Conservation (phyloP, 352 stramenopile species). For the Phytophthora fragariaefolia region DNA sequence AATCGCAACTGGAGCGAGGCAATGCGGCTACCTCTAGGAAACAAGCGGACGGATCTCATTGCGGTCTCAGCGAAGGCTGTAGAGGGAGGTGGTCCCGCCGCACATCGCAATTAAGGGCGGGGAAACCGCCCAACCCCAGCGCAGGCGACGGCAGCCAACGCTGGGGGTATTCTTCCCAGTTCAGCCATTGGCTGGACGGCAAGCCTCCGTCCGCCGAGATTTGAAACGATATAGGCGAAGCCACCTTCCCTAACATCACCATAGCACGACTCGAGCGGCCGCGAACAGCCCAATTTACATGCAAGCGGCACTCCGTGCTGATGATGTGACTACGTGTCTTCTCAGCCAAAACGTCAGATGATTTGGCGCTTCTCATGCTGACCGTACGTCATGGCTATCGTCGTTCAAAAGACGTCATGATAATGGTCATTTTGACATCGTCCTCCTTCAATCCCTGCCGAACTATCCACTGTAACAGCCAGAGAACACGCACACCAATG, state of each 20-base stretch:
- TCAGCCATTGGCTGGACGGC: background rate
- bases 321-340: background rate
- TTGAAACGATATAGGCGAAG: too few species aligned
- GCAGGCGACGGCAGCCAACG: background rate
- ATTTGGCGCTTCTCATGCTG: background rate
- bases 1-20: background rate
- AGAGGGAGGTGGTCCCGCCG: background rate
- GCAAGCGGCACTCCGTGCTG: too few species aligned
- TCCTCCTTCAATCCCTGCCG: background rate
- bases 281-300: too few species aligned
- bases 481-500: background rate
- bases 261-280: background rate
- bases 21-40: background rate
- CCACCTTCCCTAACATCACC: too few species aligned
- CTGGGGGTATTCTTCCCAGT: background rate
- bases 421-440: background rate
- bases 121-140: background rate
- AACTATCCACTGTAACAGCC: background rate
- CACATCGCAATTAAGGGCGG: background rate
- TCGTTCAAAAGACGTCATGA: background rate
- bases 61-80: background rate
- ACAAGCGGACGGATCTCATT: background rate
- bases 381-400: background rate
- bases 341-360: background rate
- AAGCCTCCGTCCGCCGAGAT: background rate